These are phyloP conservation scores for Fusarium irregulare DNA, from an alignment of 2,329 filamentous ascomycete genomes.

Conservation along the genomic window DNA sequence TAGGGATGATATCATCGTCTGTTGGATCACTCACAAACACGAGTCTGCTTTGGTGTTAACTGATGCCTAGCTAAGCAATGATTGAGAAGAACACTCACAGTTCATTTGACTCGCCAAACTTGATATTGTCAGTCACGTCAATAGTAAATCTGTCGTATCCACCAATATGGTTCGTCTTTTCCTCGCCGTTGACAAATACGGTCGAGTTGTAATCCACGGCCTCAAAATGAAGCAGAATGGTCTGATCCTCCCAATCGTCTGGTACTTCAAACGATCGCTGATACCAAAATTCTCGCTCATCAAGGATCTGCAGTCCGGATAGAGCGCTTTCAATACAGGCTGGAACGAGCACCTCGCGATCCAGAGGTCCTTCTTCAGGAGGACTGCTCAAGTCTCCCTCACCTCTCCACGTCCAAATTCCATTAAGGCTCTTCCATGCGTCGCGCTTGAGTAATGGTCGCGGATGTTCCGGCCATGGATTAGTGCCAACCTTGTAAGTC, in stretches of 20 bases:
- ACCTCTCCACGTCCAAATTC: slow-evolving; percentile 66
- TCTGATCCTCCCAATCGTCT: slow-evolving; percentile 6
- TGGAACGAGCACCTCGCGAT: slow-evolving; percentile 56
- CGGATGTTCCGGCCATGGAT: slow-evolving; percentile 69
- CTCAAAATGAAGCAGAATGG: slow-evolving; percentile 26
- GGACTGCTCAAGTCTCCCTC: slow-evolving; percentile 24
- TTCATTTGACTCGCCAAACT: slow-evolving; percentile 24
- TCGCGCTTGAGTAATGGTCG: slow-evolving; percentile 66
- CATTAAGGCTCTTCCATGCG: slow-evolving; percentile 67
- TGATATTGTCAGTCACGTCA: slow-evolving; percentile 15
- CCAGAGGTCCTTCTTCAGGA: slow-evolving; percentile 8
- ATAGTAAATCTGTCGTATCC: slow-evolving; percentile 31
- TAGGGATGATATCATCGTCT: slow-evolving; percentile 69
- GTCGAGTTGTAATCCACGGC: slow-evolving; percentile 35
- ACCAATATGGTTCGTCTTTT: slow-evolving; percentile 28
- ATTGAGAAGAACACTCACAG: too few species aligned
- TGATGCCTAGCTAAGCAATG: too few species aligned
- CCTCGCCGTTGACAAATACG: slow-evolving; percentile 15
- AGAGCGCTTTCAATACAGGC: slow-evolving; percentile 60
- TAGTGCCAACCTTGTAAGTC: slow-evolving; percentile 63
- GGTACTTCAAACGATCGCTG: slow-evolving; percentile 48
- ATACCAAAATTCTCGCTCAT: slow-evolving; percentile 61
- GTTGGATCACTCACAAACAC: slow-evolving; percentile 76
- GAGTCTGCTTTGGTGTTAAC: background rate
- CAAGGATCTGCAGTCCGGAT: slow-evolving; percentile 60